phyloP scores from a whole-genome alignment of 352 stramenopile genomes.

The Pythium graminicola region DNA sequence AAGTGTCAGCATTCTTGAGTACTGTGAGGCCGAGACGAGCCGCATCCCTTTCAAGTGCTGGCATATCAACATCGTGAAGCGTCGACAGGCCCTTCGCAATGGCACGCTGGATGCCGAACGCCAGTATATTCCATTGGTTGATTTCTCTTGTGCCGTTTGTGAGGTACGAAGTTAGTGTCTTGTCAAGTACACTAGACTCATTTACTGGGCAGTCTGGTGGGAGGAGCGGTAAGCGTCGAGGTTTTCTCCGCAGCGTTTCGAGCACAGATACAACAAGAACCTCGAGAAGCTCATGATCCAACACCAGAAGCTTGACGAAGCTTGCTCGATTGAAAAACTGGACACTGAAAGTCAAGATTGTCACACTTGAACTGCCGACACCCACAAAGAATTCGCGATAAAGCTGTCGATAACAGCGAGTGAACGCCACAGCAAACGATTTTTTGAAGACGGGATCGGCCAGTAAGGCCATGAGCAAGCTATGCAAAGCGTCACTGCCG shows the following conservation, averaged over 20 bases:
- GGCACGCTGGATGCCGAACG: conserved; percentile 45
- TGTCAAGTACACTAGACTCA: background rate
- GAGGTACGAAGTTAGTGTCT: conserved; percentile 2
- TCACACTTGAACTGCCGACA: conserved; percentile 80
- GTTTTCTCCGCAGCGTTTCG: conserved; percentile 59
- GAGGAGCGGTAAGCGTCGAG: conserved; percentile 2
- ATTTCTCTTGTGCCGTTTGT: background rate
- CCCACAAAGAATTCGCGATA: conserved; percentile 73
- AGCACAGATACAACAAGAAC: conserved; percentile 64
- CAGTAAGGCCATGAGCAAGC: conserved; percentile 94
- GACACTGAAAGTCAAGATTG: conserved; percentile 90
- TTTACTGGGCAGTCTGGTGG: background rate
- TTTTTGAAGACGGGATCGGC: conserved; percentile 96
- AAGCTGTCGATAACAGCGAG: conserved; percentile 87
- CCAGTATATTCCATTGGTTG: conserved; percentile 63
- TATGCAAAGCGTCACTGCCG: conserved; percentile 82
- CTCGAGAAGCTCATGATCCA: conserved; percentile 65
- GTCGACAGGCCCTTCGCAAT: conserved; percentile 24
- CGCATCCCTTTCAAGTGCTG: conserved; percentile 37
- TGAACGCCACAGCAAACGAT: conserved; percentile 93
- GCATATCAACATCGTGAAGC: conserved; percentile 46
- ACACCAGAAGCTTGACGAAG: conserved; percentile 89
- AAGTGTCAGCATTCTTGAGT: conserved; percentile 20
- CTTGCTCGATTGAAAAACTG: conserved; percentile 98
- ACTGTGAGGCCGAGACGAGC: conserved; percentile 24